Evolutionary conservation across 1,284 basidiomycete species (phyloP).

Genomic region (Cystobasidiaceae sp.): DNA sequence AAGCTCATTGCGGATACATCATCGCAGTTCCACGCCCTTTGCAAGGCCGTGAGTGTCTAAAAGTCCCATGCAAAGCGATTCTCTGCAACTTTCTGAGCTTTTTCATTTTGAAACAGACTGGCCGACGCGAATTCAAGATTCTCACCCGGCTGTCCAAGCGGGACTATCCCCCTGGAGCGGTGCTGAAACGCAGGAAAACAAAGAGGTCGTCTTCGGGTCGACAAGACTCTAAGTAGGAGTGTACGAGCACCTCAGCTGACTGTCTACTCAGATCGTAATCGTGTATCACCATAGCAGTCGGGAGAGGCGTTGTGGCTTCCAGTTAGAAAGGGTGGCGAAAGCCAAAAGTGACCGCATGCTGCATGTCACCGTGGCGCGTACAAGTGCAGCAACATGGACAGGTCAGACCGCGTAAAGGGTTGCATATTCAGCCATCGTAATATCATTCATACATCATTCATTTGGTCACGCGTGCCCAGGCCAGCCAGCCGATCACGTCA

Average conservation of each 20-base stretch:
- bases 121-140: constrained; percentile 39
- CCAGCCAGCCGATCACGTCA: too few species aligned
- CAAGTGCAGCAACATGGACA: too few species aligned
- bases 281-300: too few species aligned
- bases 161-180: constrained; percentile 21
- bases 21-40: constrained; percentile 27
- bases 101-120: constrained; percentile 40
- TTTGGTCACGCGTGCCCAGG: too few species aligned
- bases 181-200: constrained; percentile 16
- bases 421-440: too few species aligned
- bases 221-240: constrained; percentile 12
- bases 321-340: background rate
- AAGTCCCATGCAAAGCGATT: background rate
- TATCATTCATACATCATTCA: too few species aligned
- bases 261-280: too few species aligned
- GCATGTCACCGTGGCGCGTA: too few species aligned
- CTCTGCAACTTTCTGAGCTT: constrained; percentile 23
- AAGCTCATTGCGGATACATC: constrained; percentile 46
- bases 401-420: too few species aligned
- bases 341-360: too few species aligned
- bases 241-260: too few species aligned
- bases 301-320: too few species aligned
- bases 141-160: constrained; percentile 27
- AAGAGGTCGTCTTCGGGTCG: constrained; percentile 22
- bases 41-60: constrained; percentile 19